phyloP scores from a whole-genome alignment of 2,329 filamentous ascomycete species.

The Karstenula rhodostoma region DNA sequence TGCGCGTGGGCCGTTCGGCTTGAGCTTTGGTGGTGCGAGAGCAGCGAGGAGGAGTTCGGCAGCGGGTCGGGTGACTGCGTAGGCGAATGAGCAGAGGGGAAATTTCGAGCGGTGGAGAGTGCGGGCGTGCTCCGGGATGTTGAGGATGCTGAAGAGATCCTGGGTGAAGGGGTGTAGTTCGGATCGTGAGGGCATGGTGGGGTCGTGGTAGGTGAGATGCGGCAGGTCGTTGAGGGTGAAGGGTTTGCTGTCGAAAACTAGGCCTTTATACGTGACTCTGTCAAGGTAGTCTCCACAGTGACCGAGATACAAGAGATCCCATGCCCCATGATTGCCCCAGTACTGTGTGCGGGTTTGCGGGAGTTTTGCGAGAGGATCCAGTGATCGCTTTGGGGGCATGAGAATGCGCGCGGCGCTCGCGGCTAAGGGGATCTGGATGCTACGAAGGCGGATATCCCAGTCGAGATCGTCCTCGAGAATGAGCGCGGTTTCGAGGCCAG shows the following conservation, averaged over 20 bases:
- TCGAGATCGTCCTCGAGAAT: constrained; percentile 58
- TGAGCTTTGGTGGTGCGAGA: constrained; percentile 46
- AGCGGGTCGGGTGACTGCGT: constrained; percentile 51
- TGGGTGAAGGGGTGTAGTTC: constrained; percentile 53
- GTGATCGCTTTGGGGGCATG: constrained; percentile 38
- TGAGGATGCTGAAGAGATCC: constrained; percentile 45
- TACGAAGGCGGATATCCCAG: constrained; percentile 56
- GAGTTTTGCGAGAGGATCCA: constrained; percentile 28
- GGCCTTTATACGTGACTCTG: constrained; percentile 41
- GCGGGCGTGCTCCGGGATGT: constrained; percentile 48
- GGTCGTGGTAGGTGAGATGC: constrained; percentile 47
- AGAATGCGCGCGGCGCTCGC: constrained; percentile 51
- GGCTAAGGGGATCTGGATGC: constrained; percentile 52
- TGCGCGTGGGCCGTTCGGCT: constrained; percentile 41
- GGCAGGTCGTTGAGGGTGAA: constrained; percentile 45
- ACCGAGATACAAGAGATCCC: constrained; percentile 56
- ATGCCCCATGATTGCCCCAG: constrained; percentile 50
- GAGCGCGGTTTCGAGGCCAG: constrained; percentile 51
- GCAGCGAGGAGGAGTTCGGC: constrained; percentile 50
- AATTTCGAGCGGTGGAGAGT: constrained; percentile 53
- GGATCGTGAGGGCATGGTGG: constrained; percentile 45
- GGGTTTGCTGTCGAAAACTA: constrained; percentile 30
- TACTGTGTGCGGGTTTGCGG: constrained; percentile 43
- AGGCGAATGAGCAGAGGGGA: constrained; percentile 57
- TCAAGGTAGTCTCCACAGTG: constrained; percentile 55